These are phyloP conservation scores for Gossypium turneri DNA, from an alignment of 345 rosid genomes.

Conservation along the genomic window DNA sequence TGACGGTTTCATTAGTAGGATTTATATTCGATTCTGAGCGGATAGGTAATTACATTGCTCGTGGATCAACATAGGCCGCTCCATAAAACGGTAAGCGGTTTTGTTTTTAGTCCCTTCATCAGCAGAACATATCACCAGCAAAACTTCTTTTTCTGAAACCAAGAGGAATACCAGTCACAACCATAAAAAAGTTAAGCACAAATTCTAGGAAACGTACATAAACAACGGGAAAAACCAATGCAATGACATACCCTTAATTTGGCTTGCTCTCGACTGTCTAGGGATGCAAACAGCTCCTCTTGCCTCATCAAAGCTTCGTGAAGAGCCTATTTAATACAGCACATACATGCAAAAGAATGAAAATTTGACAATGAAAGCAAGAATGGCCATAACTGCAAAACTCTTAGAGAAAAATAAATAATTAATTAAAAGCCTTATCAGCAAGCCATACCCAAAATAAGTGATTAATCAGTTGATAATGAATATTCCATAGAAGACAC, in stretches of 20 bases:
- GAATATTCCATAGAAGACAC: neutral
- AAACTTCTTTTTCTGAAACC: constrained; percentile 56
- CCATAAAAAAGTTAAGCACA: neutral
- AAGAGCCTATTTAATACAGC: constrained; percentile 55
- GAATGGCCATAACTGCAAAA: neutral
- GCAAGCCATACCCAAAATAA: neutral
- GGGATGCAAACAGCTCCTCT: constrained; percentile 94
- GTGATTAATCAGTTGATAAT: neutral
- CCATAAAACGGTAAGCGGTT: neutral
- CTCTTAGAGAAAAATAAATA: too few species aligned
- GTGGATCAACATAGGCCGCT: neutral
- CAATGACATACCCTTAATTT: constrained; percentile 47
- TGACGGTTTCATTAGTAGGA: neutral
- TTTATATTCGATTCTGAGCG: neutral
- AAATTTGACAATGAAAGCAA: neutral
- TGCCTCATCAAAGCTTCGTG: constrained; percentile 93
- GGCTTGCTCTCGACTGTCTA: constrained; percentile 83
- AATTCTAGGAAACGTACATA: neutral
- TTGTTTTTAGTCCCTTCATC: neutral
- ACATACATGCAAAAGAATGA: neutral
- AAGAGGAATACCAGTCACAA: neutral
- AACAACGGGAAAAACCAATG: neutral
- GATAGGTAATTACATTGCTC: constrained; percentile 13
- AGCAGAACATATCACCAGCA: constrained; percentile 44
- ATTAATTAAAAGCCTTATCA: neutral